Evolutionary conservation across 192 early-diverging fungal genomes (phyloP).

Genomic region (Backusella mclennaniae): DNA sequence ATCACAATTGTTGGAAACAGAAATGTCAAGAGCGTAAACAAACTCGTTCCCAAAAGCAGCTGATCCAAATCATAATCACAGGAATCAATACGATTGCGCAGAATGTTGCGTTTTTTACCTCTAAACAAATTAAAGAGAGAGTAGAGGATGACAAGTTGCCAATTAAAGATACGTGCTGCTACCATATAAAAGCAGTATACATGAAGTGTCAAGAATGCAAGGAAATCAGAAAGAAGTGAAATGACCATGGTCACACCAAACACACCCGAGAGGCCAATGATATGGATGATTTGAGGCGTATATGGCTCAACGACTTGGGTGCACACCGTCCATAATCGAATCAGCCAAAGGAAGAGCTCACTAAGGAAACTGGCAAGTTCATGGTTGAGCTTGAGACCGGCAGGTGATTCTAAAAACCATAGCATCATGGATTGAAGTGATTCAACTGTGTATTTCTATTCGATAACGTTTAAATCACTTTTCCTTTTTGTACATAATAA

Average conservation of each 20-base stretch:
- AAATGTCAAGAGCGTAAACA: slow-evolving; percentile 92
- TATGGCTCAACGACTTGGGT: slow-evolving; percentile 45
- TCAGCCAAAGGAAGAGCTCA: slow-evolving; percentile 86
- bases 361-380: slow-evolving; percentile 88
- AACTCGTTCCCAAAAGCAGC: slow-evolving; percentile 87
- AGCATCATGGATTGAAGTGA: slow-evolving; percentile 69
- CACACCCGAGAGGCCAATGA: slow-evolving; percentile 73
- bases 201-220: slow-evolving; percentile 85
- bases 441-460: slow-evolving; percentile 66
- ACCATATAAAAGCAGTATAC: slow-evolving; percentile 96
- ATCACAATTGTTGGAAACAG: slow-evolving; percentile 94
- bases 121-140: slow-evolving; percentile 92
- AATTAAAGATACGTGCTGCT: slow-evolving; percentile 88
- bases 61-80: slow-evolving; percentile 96
- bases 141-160: slow-evolving; percentile 82
- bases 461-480: not conserved
- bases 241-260: slow-evolving; percentile 86
- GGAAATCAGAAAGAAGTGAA: slow-evolving; percentile 78
- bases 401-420: slow-evolving; percentile 93
- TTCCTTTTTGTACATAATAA: not conserved
- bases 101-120: slow-evolving; percentile 83
- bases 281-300: slow-evolving; percentile 60
- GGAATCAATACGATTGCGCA: slow-evolving; percentile 90
- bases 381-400: slow-evolving; percentile 94
- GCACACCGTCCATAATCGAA: slow-evolving; percentile 79